Percentiles rank a stretch among this genome's conserved stretches.
Evolutionary conservation across 768 basidiomycete genomes (phyloP).

Genomic region (Kockovaella imperatae): DNA sequence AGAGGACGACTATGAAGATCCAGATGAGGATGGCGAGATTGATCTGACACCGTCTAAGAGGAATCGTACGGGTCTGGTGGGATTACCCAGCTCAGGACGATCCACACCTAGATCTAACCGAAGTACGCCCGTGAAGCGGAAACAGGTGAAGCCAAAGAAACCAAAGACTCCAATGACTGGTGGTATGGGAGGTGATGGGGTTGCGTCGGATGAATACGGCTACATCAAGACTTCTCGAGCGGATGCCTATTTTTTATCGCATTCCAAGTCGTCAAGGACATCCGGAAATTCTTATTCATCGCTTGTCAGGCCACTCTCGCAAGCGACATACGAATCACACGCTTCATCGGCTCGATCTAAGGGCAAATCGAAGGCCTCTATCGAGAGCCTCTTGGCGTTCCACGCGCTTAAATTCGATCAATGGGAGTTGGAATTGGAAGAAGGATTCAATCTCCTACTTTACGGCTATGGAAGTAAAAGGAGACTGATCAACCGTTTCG

Average conservation of each 20-base stretch:
- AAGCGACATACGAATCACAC: slow-evolving; percentile 26
- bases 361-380: slow-evolving; percentile 6
- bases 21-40: slow-evolving; percentile 12
- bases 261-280: slow-evolving; percentile 54
- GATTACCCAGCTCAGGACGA: slow-evolving; percentile 9
- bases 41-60: slow-evolving; percentile 24
- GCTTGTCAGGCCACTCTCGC: slow-evolving; percentile 59
- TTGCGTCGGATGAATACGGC: no score
- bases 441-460: slow-evolving; percentile 80
- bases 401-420: slow-evolving; percentile 46
- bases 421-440: slow-evolving; percentile 62
- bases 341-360: slow-evolving; percentile 6
- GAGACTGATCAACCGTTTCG: slow-evolving; percentile 65
- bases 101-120: slow-evolving; percentile 14
- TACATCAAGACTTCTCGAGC: slow-evolving; percentile 61
- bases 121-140: slow-evolving; percentile 11
- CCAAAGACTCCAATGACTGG: neutral
- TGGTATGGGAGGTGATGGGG: neutral
- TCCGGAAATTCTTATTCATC: slow-evolving; percentile 72
- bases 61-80: slow-evolving; percentile 17
- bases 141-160: slow-evolving; percentile 11
- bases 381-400: slow-evolving; percentile 31
- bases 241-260: slow-evolving; percentile 68
- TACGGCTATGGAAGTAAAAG: slow-evolving; percentile 89
- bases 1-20: slow-evolving; percentile 9